phyloP scores from a whole-genome alignment of 169 alveolate genomes.

The Eimeria nieschulzi region DNA sequence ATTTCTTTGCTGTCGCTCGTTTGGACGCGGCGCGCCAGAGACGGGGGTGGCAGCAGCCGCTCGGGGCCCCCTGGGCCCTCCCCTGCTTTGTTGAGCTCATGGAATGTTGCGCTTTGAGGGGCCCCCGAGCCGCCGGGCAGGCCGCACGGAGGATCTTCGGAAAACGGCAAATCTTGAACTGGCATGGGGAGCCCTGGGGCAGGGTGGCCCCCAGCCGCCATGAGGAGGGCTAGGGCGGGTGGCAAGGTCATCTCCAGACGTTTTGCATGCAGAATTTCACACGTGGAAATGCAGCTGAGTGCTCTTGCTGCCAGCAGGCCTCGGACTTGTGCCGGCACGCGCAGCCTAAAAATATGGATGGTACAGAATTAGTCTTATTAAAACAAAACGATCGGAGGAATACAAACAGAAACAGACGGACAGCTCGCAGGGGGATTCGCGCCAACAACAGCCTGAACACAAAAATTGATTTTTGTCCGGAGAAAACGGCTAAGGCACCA shows the following conservation, averaged over 20 bases:
- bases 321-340: slow-evolving; percentile 11
- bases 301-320: slow-evolving; percentile 13
- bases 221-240: neutral
- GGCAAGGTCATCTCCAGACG: neutral
- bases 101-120: neutral
- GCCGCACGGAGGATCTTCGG: too few relatives aligned
- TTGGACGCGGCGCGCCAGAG: neutral
- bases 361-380: neutral
- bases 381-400: neutral
- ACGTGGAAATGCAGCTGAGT: neutral
- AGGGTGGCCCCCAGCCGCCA: too few relatives aligned
- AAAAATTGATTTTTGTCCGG: neutral
- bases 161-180: too few relatives aligned
- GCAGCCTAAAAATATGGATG: neutral
- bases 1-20: neutral
- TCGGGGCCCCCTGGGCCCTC: neutral
- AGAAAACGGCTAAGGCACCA: neutral
- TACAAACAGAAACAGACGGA: neutral
- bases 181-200: too few relatives aligned
- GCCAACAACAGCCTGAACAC: slow-evolving; percentile 32
- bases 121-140: neutral
- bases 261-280: neutral
- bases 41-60: slow-evolving; percentile 41
- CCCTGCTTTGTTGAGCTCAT: slow-evolving; percentile 4
- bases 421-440: slow-evolving; percentile 38